A percentile compares a stretch with the other conserved stretches of the same genome.
These are phyloP conservation scores for Nadsonia starkeyi-henricii DNA, from an alignment of 1,139 yeast species.

Conservation along the genomic window DNA sequence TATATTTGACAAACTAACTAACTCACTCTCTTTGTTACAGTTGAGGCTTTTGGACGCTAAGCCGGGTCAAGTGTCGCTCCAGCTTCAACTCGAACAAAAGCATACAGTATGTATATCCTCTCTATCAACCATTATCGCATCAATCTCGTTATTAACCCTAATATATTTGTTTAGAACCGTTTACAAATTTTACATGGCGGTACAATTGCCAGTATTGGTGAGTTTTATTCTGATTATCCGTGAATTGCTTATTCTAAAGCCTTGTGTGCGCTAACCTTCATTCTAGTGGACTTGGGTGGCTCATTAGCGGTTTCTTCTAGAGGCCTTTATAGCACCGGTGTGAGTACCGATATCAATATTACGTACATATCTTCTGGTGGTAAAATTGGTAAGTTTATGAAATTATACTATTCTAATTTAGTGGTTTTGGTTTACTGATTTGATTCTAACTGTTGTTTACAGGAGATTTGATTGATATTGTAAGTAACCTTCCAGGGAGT, in stretches of 20 bases:
- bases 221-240: background rate
- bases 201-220: slow-evolving; percentile 23
- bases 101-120: slow-evolving; percentile 21
- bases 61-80: slow-evolving; percentile 24
- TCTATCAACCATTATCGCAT: background rate
- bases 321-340: slow-evolving; percentile 31
- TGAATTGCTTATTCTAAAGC: background rate
- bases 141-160: background rate
- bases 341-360: slow-evolving; percentile 29
- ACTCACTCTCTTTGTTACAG: slow-evolving; percentile 9
- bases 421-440: no score
- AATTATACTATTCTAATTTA: background rate
- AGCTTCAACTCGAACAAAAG: slow-evolving; percentile 21
- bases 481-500: slow-evolving; percentile 4
- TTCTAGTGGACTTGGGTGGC: slow-evolving; percentile 31
- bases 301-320: slow-evolving; percentile 30
- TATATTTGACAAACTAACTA: background rate
- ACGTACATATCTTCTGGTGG: slow-evolving; percentile 30
- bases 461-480: slow-evolving; percentile 16
- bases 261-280: background rate
- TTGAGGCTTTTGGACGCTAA: slow-evolving; percentile 19
- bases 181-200: slow-evolving; percentile 30
- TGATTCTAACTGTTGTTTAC: no score
- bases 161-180: slow-evolving; percentile 19
- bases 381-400: slow-evolving; percentile 19